Base-by-base conservation (phyloP, 2,329 filamentous ascomycete genomes). In the Berkeleyomyces basicola region DNA sequence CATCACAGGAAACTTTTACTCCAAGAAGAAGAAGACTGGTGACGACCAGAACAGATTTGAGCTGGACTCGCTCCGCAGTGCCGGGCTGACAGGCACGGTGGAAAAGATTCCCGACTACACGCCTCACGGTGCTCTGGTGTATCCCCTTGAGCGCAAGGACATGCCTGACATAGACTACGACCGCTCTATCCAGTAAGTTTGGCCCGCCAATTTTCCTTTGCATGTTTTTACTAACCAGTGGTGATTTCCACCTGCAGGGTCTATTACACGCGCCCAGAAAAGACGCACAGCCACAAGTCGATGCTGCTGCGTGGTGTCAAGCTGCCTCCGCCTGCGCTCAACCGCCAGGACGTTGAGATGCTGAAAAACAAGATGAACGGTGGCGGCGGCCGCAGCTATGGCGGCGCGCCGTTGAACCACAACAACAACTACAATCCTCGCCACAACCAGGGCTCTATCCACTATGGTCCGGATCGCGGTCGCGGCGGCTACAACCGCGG, bases 241-340 rank as follows among this genome's bases (percentile, higher is more conserved):
- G 73, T 76, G 70, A 75, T 67, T 10, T 53, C 37, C 4, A 61
- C 14, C 14, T 47, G 46, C 67, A 95, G 88, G 70, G 90, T 97
- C 9, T 78, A 88, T 69, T 99, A 95, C 71, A 83, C 90, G 53
- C 87, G 96, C 74, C 91, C 92, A 0, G 78, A 80, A 47, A 83
- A 82, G 16, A 78, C 77, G 7, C 81, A 88, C 68, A 77, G 83
- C 3, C 93, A 99, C 75, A 96, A 96, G 71, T 96, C 91, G 4
- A 95, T 96, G 87, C 80, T 99, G 11, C 79, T 99, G 43, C 85
- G 90, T 2, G 93, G 93, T 10, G 84, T 91, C 46, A 84, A 86
- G 68, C 79, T 91, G 63, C 83, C 87, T 3, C 75, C 79, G 1
- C 83, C 88, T 1, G 86, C 83, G 7, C 81, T 99, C 0, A 87